Percentiles rank a stretch among this genome's conserved stretches.
Evolutionary conservation across 2,329 filamentous ascomycete species (phyloP).

Genomic region (Ophiostoma triangulosporum): DNA sequence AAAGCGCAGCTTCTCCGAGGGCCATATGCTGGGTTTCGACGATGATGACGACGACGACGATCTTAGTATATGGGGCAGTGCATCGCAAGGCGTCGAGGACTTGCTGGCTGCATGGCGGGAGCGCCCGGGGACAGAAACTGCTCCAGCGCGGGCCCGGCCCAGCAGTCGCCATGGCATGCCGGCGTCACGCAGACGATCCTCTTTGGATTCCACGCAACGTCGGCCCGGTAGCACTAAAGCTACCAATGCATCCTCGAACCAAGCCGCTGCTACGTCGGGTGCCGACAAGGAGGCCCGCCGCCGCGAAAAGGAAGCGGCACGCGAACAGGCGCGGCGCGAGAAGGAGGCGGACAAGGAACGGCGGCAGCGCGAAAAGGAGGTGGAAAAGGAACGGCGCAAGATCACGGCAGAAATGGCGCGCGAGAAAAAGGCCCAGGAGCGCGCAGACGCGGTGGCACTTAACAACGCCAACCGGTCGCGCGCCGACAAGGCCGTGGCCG

Average conservation of each 20-base stretch:
- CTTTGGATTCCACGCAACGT: background rate
- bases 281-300: constrained; percentile 10
- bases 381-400: constrained; percentile 42
- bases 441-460: constrained; percentile 50
- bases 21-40: constrained; percentile 1
- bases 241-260: background rate
- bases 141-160: background rate
- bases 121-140: background rate
- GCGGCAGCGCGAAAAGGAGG: constrained; percentile 42
- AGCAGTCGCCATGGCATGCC: background rate
- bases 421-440: constrained; percentile 48
- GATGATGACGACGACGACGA: constrained; percentile 11
- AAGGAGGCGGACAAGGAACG: constrained; percentile 43
- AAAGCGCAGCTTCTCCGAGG: constrained; percentile 9
- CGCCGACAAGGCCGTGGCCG: constrained; percentile 59
- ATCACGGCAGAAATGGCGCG: constrained; percentile 45
- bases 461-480: constrained; percentile 61
- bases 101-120: background rate
- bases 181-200: background rate
- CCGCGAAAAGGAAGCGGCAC: constrained; percentile 14
- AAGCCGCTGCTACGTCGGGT: constrained; percentile 10
- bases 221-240: background rate
- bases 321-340: constrained; percentile 30
- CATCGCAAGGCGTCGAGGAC: background rate
- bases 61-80: background rate